Base-by-base conservation (phyloP, 805 yeast species). In the Kazachstania africana region DNA sequence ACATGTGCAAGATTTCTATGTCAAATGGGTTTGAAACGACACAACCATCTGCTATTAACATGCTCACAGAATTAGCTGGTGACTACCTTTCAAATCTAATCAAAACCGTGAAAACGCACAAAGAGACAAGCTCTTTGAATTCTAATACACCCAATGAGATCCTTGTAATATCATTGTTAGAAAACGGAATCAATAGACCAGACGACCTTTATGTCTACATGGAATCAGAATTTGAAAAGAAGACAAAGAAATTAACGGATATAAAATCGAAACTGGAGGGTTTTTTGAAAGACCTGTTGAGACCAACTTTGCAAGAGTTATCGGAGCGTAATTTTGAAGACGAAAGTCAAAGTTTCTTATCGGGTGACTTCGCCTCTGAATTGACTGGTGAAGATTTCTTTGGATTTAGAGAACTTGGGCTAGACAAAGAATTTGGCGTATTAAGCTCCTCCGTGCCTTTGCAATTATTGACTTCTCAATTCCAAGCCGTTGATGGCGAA, bases 341-440 rank as follows among this genome's bases (percentile, higher is more conserved):
- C 50, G 82, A 84, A 47, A 79, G 94, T 46, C 96, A 91, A 40
- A 95, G 88, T 55, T 91, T 87, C 51, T 59, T 88, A 42, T 80
- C 91, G 19, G 99, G 99, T 36, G 96, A 87, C 47, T 91, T 91
- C 53, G 79, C 95, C 1, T 78, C 72, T 45, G 95, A 87, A 38
- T 61, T 91, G 24, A 55, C 62, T 1, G 98, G 97, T 5, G 98
- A 88, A 46, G 99, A 91, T 59, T 91, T 87, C 67, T 93, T 93
- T 60, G 99, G 99, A 0, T 93, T 91, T 64, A 80, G 72, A 50
- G 97, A 88, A 42, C 63, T 91, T 29, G 98, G 98, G 0, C 61
- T 91, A 32, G 97, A 88, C 47, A 82, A 78, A 46, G 99, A 91
- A 54, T 79, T 84, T 53, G 87, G 88, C 8, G 62, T 88, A 50